These are phyloP conservation scores for Mycena polygramma DNA, from an alignment of 768 basidiomycete species.

Conservation along the genomic window DNA sequence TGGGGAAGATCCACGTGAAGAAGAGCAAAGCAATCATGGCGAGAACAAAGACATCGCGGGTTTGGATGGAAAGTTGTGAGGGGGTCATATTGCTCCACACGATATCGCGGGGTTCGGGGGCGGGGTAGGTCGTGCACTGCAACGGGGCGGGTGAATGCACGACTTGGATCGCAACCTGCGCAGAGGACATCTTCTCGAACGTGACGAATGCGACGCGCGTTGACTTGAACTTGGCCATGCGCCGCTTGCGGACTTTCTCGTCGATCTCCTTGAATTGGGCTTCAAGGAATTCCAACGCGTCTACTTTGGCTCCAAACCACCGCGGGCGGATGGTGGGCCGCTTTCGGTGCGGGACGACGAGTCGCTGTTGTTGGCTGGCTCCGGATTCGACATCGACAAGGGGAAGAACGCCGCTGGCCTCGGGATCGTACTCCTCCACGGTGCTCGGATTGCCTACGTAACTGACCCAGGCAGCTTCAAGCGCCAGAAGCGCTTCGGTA, in stretches of 20 bases:
- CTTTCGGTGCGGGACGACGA: conserved; percentile 80
- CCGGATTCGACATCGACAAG: conserved; percentile 66
- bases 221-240: conserved; percentile 79
- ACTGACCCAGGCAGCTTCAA: conserved; percentile 89
- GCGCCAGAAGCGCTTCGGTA: conserved; percentile 80
- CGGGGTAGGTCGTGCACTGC: conserved; percentile 76
- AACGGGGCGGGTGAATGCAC: conserved; percentile 80
- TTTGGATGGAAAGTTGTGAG: conserved; percentile 66
- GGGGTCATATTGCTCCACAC: conserved; percentile 93
- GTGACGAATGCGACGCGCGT: conserved; percentile 94
- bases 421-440: conserved; percentile 85
- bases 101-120: conserved; percentile 96
- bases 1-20: conserved; percentile 94
- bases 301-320: conserved; percentile 84
- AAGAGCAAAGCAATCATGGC: conserved; percentile 78
- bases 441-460: conserved; percentile 96
- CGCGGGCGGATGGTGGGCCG: conserved; percentile 82
- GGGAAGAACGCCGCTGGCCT: conserved; percentile 61
- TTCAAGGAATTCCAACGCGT: conserved; percentile 92
- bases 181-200: conserved; percentile 89
- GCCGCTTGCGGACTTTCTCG: conserved; percentile 81
- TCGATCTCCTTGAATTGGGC: conserved; percentile 84
- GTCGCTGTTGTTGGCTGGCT: conserved; percentile 59
- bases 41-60: conserved; percentile 81
- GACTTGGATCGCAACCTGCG: conserved; percentile 92